Evolutionary conservation across 139 green algal species (phyloP), one percentile per base, ranked within the genome.

Genomic region (Picocystis salinarum): DNA sequence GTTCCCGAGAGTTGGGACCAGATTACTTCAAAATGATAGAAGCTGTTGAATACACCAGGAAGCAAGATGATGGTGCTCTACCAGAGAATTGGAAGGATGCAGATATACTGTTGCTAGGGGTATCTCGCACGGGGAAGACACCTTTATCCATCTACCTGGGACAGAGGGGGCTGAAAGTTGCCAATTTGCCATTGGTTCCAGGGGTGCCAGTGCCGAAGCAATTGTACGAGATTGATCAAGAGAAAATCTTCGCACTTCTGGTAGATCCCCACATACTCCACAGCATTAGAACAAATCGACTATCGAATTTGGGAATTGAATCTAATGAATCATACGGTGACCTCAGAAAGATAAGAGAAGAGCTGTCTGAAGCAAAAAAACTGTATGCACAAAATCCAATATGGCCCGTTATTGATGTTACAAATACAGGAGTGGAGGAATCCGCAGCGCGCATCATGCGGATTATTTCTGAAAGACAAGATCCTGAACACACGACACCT

Each of bases 11-110:
- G 9, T 22, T 52, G 6, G 15, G 9, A 6, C 19, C 6, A 9
- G 62, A 75, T 39, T 75, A 75, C 57, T 75, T 71, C 53, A 48
- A 50, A 19, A 50, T 71, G 48, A 75, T 75, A 20, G 62, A 72
- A 40, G 66, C 66, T 7, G 66, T 72, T 29, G 61, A 70, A 52
- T 75, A 62, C 51, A 75, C 66, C 1, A 56, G 66, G 33, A 67
- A 75, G 52, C 60, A 64, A 55, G 66, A 75, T 36, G 66, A 75
- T 40, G 66, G 66, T 6, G 58, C 56, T 9, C 24, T 51, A 11
- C 62, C 66, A 1, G 27, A 66, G 18, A 33, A 61, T 19, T 75
- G 66, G 66, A 33, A 52, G 4, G 7, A 59, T n/a, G 49, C 57
- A 0, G 66, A 75, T 49, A 50, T 75, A 26, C 30, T 75, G 15